A percentile compares a stretch with the other conserved stretches of the same genome.
These are phyloP conservation scores for Claviceps humidiphila DNA, from an alignment of 2,329 filamentous ascomycete species.

Conservation along the genomic window DNA sequence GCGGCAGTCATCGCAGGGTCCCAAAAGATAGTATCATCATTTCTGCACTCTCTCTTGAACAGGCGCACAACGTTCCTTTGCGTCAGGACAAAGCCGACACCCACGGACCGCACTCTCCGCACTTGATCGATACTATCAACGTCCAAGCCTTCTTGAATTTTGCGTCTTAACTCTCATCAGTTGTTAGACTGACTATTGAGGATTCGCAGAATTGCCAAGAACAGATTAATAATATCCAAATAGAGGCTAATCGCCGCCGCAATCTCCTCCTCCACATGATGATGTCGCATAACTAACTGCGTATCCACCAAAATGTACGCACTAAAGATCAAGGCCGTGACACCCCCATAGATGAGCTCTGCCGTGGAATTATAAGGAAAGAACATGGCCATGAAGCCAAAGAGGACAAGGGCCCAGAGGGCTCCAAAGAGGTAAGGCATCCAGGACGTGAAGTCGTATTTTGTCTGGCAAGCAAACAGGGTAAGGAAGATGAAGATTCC, in stretches of 20 bases:
- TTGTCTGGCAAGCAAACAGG: slow-evolving; percentile 88
- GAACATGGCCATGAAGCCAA: slow-evolving; percentile 86
- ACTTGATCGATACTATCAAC: no score
- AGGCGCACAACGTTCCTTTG: no score
- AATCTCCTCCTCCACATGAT: slow-evolving; percentile 97
- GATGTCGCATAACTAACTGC: slow-evolving; percentile 86
- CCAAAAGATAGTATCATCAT: no score
- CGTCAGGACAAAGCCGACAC: no score
- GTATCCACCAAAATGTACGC: slow-evolving; percentile 95
- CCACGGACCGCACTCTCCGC: no score
- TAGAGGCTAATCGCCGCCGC: slow-evolving; percentile 90
- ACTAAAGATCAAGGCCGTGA: slow-evolving; percentile 78
- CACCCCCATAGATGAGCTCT: slow-evolving; percentile 74
- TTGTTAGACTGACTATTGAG: slow-evolving; percentile 94
- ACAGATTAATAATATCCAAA: slow-evolving; percentile 92
- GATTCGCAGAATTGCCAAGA: slow-evolving; percentile 88
- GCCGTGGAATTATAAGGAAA: slow-evolving; percentile 70
- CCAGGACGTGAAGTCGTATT: slow-evolving; percentile 97
- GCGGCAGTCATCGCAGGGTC: no score
- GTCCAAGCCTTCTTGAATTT: no score
- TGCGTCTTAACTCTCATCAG: slow-evolving; percentile 29
- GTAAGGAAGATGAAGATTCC: slow-evolving; percentile 70
- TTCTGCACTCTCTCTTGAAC: no score
- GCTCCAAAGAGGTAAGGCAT: slow-evolving; percentile 87
- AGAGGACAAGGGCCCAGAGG: slow-evolving; percentile 81